Percentiles rank a stretch among this genome's conserved stretches.
phyloP scores from a whole-genome alignment of 345 rosid species.

The Trapa bicornis region DNA sequence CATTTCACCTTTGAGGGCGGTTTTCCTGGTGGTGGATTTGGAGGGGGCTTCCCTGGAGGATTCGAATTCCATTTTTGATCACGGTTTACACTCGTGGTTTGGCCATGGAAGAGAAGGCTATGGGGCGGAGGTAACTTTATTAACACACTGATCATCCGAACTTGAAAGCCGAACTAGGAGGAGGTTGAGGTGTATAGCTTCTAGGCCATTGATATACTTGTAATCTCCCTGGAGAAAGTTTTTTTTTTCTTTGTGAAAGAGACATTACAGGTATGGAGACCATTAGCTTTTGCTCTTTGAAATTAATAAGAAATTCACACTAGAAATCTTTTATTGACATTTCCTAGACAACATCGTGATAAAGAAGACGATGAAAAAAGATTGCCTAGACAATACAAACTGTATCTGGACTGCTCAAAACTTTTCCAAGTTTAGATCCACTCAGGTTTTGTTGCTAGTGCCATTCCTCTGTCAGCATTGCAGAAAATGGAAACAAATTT shows the following conservation, averaged over 20 bases:
- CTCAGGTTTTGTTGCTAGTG: too few species aligned
- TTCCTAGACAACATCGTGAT: too few species aligned
- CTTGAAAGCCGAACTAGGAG: background rate
- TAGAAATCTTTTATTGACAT: too few species aligned
- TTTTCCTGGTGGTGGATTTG: slow-evolving; percentile 34
- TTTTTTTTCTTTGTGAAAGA: background rate
- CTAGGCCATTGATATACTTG: background rate
- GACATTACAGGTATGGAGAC: background rate
- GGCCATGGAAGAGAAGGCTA: background rate
- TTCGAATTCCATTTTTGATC: slow-evolving; percentile 56
- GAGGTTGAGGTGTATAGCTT: background rate
- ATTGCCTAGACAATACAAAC: too few species aligned
- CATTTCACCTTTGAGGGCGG: slow-evolving; percentile 86
- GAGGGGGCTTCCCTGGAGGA: slow-evolving; percentile 63
- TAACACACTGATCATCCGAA: background rate
- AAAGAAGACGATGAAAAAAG: too few species aligned
- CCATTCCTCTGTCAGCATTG: too few species aligned
- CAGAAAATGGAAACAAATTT: too few species aligned
- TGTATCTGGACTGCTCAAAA: too few species aligned
- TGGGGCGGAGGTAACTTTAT: background rate
- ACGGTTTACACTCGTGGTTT: background rate
- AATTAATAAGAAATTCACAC: background rate
- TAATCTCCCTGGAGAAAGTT: background rate
- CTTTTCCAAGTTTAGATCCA: too few species aligned
- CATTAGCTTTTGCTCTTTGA: background rate